Evolutionary conservation across 1,284 basidiomycete species (phyloP).

Genomic region (Mycosarcoma mackinlayi): DNA sequence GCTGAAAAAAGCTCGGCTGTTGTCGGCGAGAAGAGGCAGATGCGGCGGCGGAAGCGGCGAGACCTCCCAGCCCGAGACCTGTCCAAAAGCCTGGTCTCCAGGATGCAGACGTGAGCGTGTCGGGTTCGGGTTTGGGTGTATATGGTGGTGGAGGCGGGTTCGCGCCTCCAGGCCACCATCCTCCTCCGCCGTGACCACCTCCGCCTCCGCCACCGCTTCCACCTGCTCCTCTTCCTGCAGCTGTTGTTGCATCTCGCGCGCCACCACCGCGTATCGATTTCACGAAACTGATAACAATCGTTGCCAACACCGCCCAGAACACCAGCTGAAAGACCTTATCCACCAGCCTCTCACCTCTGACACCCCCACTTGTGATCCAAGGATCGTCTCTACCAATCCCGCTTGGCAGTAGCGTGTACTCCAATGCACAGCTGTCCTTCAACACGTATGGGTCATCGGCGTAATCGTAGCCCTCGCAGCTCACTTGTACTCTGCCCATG

Average conservation of each 20-base stretch:
- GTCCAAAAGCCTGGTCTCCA: constrained; percentile 61
- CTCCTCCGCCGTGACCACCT: constrained; percentile 48
- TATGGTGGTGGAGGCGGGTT: constrained; percentile 81
- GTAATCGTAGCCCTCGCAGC: constrained; percentile 86
- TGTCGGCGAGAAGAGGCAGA: constrained; percentile 6
- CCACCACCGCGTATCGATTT: constrained; percentile 19
- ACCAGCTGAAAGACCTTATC: constrained; percentile 73
- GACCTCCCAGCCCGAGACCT: constrained; percentile 44
- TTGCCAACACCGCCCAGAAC: constrained; percentile 71
- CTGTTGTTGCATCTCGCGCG: constrained; percentile 56
- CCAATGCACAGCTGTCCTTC: constrained; percentile 70
- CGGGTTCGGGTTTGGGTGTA: constrained; percentile 70
- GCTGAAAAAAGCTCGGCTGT: neutral
- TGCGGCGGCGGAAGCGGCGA: constrained; percentile 35
- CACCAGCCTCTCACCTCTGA: constrained; percentile 48
- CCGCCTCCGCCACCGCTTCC: constrained; percentile 72
- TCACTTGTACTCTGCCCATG: constrained; percentile 83
- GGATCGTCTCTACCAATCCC: constrained; percentile 18
- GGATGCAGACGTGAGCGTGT: constrained; percentile 7
- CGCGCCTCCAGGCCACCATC: constrained; percentile 37
- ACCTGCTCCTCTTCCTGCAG: constrained; percentile 44
- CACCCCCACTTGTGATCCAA: constrained; percentile 3
- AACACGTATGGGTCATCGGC: constrained; percentile 84
- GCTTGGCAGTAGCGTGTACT: constrained; percentile 42
- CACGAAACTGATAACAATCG: constrained; percentile 35